phyloP scores from a whole-genome alignment of 1,284 basidiomycete species.

The Melampsora larici-populina region DNA sequence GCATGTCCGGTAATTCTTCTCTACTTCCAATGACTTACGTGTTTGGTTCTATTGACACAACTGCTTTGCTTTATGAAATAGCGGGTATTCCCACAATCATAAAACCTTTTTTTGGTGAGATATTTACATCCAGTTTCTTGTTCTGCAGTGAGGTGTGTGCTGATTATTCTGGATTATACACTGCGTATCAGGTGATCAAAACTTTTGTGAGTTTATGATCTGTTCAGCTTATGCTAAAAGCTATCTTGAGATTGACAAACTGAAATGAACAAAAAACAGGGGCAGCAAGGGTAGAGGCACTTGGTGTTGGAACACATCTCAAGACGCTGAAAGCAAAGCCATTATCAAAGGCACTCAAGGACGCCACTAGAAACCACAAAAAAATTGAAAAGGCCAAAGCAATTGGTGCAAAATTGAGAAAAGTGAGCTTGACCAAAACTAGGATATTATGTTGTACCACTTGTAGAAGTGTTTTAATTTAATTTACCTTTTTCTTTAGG shows the following conservation, averaged over 20 bases:
- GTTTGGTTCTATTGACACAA: background rate
- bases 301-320: conserved; percentile 71
- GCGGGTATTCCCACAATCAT: conserved; percentile 93
- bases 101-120: conserved; percentile 91
- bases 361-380: conserved; percentile 78
- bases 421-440: conserved; percentile 5
- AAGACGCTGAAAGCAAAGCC: conserved; percentile 74
- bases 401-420: conserved; percentile 76
- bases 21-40: background rate
- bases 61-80: conserved; percentile 49
- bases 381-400: conserved; percentile 77
- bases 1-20: conserved; percentile 67
- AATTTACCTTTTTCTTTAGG: conserved; percentile 34
- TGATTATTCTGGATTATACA: conserved; percentile 49
- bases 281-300: conserved; percentile 62
- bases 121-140: conserved; percentile 29
- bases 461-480: background rate
- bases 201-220: conserved; percentile 18
- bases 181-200: conserved; percentile 18
- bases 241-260: no score
- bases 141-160: conserved; percentile 52
- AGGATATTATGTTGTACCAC: background rate
- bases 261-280: conserved; percentile 27
- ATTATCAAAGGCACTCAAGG: conserved; percentile 70
- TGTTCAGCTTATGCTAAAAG: no score